Evolutionary conservation across 202 grass and related monocot species (phyloP).

Genomic region (Panicum virgatum): DNA sequence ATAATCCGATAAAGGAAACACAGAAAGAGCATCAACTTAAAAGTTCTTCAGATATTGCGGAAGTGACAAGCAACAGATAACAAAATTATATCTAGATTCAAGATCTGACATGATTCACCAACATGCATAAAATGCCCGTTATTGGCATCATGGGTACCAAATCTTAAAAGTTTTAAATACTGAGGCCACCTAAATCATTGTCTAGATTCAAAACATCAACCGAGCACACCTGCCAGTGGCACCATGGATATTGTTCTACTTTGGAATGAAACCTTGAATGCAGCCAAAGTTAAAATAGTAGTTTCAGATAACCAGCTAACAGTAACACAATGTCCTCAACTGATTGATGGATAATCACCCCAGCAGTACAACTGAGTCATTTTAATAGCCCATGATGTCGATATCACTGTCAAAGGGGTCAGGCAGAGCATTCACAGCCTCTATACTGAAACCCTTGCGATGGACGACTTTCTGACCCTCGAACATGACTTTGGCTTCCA

Average conservation of each 20-base stretch:
- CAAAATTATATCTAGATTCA: conserved; percentile 10
- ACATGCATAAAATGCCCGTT: background rate
- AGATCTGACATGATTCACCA: background rate
- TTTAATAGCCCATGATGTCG: conserved; percentile 25
- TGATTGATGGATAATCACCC: background rate
- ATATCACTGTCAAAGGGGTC: conserved; percentile 33
- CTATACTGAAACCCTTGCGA: conserved; percentile 15
- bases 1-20: background rate
- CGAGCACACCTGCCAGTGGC: background rate
- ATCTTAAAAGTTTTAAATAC: conserved; percentile 17
- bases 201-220: conserved; percentile 25
- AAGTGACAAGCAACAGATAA: background rate
- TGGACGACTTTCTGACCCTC: background rate
- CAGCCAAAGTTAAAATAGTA: background rate
- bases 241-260: conserved; percentile 7
- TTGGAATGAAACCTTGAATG: conserved; percentile 4
- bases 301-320: background rate
- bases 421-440: conserved; percentile 6
- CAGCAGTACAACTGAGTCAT: background rate
- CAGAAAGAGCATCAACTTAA: background rate
- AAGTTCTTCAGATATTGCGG: background rate
- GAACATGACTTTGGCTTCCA: conserved; percentile 38
- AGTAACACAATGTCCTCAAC: background rate
- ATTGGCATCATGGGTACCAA: background rate
- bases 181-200: background rate